Evolutionary conservation across 2,329 filamentous ascomycete species (phyloP).

Genomic region (Colletotrichum agaves): DNA sequence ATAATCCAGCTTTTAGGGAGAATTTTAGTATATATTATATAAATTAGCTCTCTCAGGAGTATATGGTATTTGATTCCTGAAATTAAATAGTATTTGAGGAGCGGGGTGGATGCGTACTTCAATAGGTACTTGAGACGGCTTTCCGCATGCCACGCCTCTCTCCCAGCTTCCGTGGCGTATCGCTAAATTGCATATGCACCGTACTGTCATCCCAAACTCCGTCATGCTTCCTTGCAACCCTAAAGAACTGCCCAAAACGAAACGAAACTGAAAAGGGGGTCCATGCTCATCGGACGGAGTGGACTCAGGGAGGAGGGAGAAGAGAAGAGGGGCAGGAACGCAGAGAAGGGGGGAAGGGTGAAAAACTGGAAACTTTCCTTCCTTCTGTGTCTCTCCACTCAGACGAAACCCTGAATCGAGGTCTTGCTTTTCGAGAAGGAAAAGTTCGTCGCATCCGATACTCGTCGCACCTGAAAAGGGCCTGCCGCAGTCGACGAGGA

Average conservation of each 20-base stretch:
- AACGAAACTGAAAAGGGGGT: conserved; percentile 31
- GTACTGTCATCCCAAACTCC: conserved; percentile 18
- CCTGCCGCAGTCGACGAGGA: too few species aligned
- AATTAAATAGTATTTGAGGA: too few species aligned
- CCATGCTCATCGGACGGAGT: background rate
- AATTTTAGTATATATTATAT: too few species aligned
- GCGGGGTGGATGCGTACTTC: background rate
- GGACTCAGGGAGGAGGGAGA: background rate
- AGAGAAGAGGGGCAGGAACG: background rate
- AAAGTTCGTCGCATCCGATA: too few species aligned
- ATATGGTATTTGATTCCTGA: too few species aligned
- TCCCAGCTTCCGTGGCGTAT: background rate
- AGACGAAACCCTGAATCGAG: conserved; percentile 18
- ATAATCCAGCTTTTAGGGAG: too few species aligned
- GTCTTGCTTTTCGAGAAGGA: background rate
- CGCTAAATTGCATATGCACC: conserved; percentile 27
- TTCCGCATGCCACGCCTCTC: background rate
- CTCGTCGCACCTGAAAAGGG: too few species aligned
- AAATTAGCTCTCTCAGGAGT: too few species aligned
- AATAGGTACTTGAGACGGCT: too few species aligned
- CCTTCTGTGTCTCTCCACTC: background rate
- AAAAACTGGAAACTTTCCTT: conserved; percentile 12
- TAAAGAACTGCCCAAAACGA: conserved; percentile 33
- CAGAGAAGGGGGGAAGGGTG: background rate
- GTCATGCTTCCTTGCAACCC: conserved; percentile 30